phyloP scores from a whole-genome alignment of 192 early-diverging fungal species.

The Umbelopsis sp. region DNA sequence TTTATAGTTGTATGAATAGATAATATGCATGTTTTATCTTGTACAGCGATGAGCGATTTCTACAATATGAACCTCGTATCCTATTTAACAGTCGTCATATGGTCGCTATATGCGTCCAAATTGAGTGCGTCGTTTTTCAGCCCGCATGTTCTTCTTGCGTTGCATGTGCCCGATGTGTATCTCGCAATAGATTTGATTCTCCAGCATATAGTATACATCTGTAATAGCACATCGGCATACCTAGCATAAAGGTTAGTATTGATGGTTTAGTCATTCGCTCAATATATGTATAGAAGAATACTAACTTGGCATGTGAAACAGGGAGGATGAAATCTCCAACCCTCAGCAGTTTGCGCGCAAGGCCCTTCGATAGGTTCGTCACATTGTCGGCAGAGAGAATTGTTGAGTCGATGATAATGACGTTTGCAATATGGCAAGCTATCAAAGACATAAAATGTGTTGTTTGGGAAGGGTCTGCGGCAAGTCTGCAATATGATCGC shows the following conservation, averaged over 20 bases:
- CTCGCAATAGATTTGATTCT: conserved; percentile 72
- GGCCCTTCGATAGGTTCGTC: conserved; percentile 85
- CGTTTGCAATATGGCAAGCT: conserved; percentile 82
- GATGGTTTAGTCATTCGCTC: not conserved
- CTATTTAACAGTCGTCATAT: not conserved
- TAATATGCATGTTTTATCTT: conserved; percentile 7
- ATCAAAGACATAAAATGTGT: conserved; percentile 89
- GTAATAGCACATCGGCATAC: conserved; percentile 59
- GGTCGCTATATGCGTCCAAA: conserved; percentile 40
- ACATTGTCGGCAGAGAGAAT: conserved; percentile 81
- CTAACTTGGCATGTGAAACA: conserved; percentile 79
- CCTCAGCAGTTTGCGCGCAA: conserved; percentile 86
- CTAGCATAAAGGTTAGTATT: conserved; percentile 9
- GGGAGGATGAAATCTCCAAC: conserved; percentile 80
- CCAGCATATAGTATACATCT: conserved; percentile 74
- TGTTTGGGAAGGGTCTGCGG: conserved; percentile 71
- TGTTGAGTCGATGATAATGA: conserved; percentile 87
- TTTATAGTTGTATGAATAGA: not conserved
- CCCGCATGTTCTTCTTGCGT: conserved; percentile 56
- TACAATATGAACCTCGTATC: not conserved
- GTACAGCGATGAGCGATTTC: not conserved
- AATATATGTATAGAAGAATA: too few relatives aligned
- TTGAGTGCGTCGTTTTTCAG: conserved; percentile 62
- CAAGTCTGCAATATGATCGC: conserved; percentile 49
- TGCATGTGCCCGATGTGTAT: conserved; percentile 68